phyloP scores from a whole-genome alignment of 495 filamentous ascomycete species.

The Neurospora sp. region DNA sequence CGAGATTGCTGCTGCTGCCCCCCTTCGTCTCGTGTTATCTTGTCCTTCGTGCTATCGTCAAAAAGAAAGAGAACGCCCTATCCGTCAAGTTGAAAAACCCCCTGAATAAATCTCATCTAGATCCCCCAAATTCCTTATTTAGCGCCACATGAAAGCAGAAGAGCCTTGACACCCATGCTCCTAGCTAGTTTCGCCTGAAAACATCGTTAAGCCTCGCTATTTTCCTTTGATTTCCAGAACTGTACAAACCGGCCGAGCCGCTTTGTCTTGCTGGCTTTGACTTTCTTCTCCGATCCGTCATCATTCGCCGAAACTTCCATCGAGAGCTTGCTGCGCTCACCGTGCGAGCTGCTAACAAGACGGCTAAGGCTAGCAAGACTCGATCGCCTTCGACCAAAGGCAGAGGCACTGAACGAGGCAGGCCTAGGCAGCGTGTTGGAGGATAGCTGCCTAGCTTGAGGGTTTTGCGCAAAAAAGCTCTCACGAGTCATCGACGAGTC shows the following conservation, averaged over 20 bases:
- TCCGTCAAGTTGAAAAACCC: slow-evolving; percentile 9
- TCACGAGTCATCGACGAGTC: slow-evolving; percentile 76
- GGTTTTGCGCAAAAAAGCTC: slow-evolving; percentile 30
- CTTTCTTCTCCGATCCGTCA: slow-evolving; percentile 48
- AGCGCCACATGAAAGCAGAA: not conserved
- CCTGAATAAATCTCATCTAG: slow-evolving; percentile 9
- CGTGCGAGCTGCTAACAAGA: slow-evolving; percentile 66
- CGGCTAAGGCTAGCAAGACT: slow-evolving; percentile 81
- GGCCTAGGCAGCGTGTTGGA: slow-evolving; percentile 37
- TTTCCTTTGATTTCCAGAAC: slow-evolving; percentile 60
- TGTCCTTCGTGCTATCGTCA: slow-evolving; percentile 32
- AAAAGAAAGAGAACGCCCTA: slow-evolving; percentile 16
- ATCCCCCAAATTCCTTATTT: slow-evolving; percentile 2
- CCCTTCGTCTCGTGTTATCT: slow-evolving; percentile 10
- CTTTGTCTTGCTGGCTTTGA: slow-evolving; percentile 60
- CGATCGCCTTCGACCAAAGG: slow-evolving; percentile 64
- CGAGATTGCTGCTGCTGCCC: not conserved
- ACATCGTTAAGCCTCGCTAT: slow-evolving; percentile 10
- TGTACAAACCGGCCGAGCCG: slow-evolving; percentile 73
- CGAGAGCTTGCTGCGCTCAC: slow-evolving; percentile 70
- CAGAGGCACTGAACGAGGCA: slow-evolving; percentile 56
- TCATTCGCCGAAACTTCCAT: slow-evolving; percentile 49
- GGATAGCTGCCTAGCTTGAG: slow-evolving; percentile 29
- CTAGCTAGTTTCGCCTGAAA: not conserved
- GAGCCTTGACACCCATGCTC: not conserved